Evolutionary conservation across 2,329 filamentous ascomycete genomes (phyloP).

Genomic region (Neonectria ditissima): DNA sequence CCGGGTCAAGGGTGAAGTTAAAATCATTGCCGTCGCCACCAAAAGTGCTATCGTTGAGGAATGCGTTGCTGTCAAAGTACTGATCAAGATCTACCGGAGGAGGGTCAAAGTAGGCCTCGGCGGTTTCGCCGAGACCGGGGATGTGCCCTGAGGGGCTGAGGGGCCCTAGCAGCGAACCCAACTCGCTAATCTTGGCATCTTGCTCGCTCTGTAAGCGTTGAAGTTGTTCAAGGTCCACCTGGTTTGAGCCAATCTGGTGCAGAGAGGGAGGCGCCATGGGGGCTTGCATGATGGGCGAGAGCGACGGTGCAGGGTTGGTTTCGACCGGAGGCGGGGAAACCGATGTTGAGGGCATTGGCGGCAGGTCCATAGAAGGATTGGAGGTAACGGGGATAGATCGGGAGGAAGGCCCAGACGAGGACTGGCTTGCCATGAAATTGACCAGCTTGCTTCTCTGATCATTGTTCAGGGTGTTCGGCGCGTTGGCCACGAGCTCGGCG

Average conservation of each 20-base stretch:
- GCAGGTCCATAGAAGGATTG: constrained; percentile 29
- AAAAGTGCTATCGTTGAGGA: constrained; percentile 54
- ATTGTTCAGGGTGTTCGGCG: constrained; percentile 64
- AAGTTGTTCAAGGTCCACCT: constrained; percentile 82
- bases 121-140: constrained; percentile 70
- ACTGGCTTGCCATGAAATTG: constrained; percentile 67
- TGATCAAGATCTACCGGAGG: constrained; percentile 63
- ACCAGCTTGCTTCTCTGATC: constrained; percentile 71
- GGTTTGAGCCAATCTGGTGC: constrained; percentile 74
- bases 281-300: constrained; percentile 64
- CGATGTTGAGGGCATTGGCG: constrained; percentile 37
- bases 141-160: constrained; percentile 84
- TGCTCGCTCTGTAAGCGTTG: constrained; percentile 84
- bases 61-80: constrained; percentile 60
- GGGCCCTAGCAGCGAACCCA: constrained; percentile 80
- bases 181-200: constrained; percentile 78
- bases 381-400: constrained; percentile 37
- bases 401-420: constrained; percentile 42
- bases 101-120: constrained; percentile 51
- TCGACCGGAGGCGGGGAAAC: constrained; percentile 44
- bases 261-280: constrained; percentile 63
- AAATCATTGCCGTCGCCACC: constrained; percentile 61
- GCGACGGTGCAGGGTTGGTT: constrained; percentile 49
- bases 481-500: constrained; percentile 63
- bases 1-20: constrained; percentile 62